Conservation (phyloP, 352 stramenopile species). For the Pythium chondricola region DNA sequence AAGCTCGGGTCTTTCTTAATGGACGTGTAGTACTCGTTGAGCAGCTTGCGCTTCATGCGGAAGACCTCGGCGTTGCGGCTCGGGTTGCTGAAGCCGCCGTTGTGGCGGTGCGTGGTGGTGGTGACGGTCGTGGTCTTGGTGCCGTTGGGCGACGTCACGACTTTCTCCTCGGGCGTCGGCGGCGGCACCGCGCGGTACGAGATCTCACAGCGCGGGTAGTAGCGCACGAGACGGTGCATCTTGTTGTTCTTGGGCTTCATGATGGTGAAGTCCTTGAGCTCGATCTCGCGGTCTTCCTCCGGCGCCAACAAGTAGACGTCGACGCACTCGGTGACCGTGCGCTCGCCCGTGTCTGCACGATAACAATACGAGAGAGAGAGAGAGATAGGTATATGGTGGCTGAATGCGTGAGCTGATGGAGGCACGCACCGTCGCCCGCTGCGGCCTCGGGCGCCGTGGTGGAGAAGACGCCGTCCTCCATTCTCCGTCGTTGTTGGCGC, state of each 20-base stretch:
- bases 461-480: too few relatives aligned
- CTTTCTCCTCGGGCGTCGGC: slow-evolving; percentile 42
- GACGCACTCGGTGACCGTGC: slow-evolving; percentile 48
- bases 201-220: slow-evolving; percentile 64
- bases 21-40: slow-evolving; percentile 44
- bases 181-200: slow-evolving; percentile 56
- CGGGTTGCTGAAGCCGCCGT: slow-evolving; percentile 67
- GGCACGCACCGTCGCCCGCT: too few relatives aligned
- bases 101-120: slow-evolving; percentile 45
- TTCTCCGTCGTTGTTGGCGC: too few relatives aligned
- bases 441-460: too few relatives aligned
- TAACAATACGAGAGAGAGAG: background rate
- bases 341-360: slow-evolving; percentile 9
- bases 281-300: slow-evolving; percentile 51
- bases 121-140: slow-evolving; percentile 40
- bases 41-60: slow-evolving; percentile 52
- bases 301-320: slow-evolving; percentile 70
- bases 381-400: too few relatives aligned
- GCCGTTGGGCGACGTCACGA: slow-evolving; percentile 43
- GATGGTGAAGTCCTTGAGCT: slow-evolving; percentile 78
- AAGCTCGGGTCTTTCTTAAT: slow-evolving; percentile 19
- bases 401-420: too few relatives aligned
- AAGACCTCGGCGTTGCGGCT: slow-evolving; percentile 66
- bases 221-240: slow-evolving; percentile 62
- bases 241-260: slow-evolving; percentile 80